Conservation (phyloP, 257 asterid genomes). For the Solanum chaucha region DNA sequence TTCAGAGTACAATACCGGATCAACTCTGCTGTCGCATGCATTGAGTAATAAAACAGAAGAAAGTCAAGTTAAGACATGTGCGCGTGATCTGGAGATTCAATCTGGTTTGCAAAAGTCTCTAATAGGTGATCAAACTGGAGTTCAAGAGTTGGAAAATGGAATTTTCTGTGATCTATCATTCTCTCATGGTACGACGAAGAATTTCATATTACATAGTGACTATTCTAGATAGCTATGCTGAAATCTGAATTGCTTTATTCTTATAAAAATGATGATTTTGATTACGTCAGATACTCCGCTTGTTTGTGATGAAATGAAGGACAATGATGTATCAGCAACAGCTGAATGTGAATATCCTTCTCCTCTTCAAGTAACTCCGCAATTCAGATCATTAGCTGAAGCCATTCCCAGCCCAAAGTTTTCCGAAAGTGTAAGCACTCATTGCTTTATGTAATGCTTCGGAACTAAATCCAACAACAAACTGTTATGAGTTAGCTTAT, state of each 20-base stretch:
- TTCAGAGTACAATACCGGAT: slow-evolving; percentile 2
- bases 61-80: neutral
- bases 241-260: neutral
- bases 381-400: slow-evolving; percentile 87
- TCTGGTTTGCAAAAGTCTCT: neutral
- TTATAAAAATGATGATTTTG: neutral
- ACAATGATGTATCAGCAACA: neutral
- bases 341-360: slow-evolving; percentile 36
- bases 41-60: neutral
- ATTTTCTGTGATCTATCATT: neutral
- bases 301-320: neutral
- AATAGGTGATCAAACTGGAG: neutral
- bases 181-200: neutral
- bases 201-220: neutral
- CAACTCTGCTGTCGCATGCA: neutral
- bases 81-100: neutral
- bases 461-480: neutral
- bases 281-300: neutral
- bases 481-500: neutral
- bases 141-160: neutral
- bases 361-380: slow-evolving; percentile 74
- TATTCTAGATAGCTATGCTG: neutral
- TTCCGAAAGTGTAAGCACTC: slow-evolving; percentile 82
- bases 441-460: neutral
- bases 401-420: slow-evolving; percentile 89